Conservation (phyloP, 192 early-diverging fungal genomes). For the Funneliformis geosporum region DNA sequence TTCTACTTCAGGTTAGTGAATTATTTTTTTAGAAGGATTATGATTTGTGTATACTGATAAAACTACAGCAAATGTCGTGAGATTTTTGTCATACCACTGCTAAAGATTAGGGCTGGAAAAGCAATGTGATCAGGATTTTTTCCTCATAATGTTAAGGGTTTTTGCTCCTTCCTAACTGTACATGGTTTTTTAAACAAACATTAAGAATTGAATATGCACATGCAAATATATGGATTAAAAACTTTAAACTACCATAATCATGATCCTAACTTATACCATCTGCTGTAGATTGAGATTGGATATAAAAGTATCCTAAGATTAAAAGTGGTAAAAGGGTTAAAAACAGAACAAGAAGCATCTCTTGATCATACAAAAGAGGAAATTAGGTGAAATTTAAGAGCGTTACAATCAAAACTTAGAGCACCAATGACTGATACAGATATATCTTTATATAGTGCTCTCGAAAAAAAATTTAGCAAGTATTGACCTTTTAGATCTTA, state of each 20-base stretch:
- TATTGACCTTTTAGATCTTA: neutral
- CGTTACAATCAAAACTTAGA: constrained; percentile 17
- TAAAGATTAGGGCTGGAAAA: constrained; percentile 16
- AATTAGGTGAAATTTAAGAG: constrained; percentile 10
- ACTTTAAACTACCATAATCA: constrained; percentile 21
- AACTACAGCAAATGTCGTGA: constrained; percentile 20
- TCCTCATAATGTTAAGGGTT: constrained; percentile 30
- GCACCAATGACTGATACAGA: neutral
- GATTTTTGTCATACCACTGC: neutral
- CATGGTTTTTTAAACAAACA: constrained; percentile 3
- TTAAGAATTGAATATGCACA: constrained; percentile 21
- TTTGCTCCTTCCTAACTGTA: constrained; percentile 23
- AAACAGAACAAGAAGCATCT: constrained; percentile 3
- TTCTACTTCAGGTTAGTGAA: constrained; percentile 18
- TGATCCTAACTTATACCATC: constrained; percentile 27
- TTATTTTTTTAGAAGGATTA: too few relatives aligned
- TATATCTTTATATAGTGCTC: neutral
- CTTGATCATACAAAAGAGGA: constrained; percentile 17
- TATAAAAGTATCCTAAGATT: constrained; percentile 29
- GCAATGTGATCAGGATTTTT: constrained; percentile 26
- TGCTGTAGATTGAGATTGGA: constrained; percentile 32
- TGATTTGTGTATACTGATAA: neutral
- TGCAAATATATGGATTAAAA: neutral
- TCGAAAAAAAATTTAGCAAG: neutral
- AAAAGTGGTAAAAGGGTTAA: constrained; percentile 22